Base-by-base conservation (phyloP, 129 eudicot genomes). In the Silybum marianum region DNA sequence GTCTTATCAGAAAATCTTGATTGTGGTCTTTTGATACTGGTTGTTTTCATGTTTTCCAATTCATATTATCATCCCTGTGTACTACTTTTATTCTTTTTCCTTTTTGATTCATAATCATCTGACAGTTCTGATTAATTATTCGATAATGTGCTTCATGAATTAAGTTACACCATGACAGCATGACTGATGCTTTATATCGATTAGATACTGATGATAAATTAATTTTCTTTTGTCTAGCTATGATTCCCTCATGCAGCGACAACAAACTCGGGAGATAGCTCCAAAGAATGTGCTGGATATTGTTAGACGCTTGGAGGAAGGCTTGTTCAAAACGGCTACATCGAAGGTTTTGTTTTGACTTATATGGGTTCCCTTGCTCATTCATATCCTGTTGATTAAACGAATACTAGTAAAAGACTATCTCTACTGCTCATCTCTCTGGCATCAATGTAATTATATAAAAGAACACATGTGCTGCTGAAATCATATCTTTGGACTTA, bases 221-320 rank as follows among this genome's bases (percentile, higher is more conserved):
- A 69, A 46, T 34, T 16, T 21, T 62, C 67, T 65, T 42, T 22
- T 80, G 62, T 87, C 54, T 91, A 96, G 99, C 81, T 87, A 67
- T 34, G 90, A 86, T 18, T 90, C 21, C 76, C 83, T 93, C 25
- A 80, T 84, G 91, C 83, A 78, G 84, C 89, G 88, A 73, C 77
- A 78, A 30, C 90, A 81, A 40, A 42, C 85, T 67, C 86, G 74
- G 40, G 97, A 88, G 13, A 73, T 77, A 69, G 70, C 92, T 68
- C 72, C 79, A 63, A 87, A 46, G 87, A 96, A 79, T 79, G 30
- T 91, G n/a, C 5, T 69, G 13, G 99, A 91, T 63, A 44, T 96
- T 73, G 90, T 88, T 69, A 91, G 75, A 76, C 95, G 97, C 66
- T 86, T 96, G 82, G 99, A 96, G 78, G 98, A 93, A 68, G 92